phyloP scores from a whole-genome alignment of 306 rosid species.

The Fragaria nilgerrensis region DNA sequence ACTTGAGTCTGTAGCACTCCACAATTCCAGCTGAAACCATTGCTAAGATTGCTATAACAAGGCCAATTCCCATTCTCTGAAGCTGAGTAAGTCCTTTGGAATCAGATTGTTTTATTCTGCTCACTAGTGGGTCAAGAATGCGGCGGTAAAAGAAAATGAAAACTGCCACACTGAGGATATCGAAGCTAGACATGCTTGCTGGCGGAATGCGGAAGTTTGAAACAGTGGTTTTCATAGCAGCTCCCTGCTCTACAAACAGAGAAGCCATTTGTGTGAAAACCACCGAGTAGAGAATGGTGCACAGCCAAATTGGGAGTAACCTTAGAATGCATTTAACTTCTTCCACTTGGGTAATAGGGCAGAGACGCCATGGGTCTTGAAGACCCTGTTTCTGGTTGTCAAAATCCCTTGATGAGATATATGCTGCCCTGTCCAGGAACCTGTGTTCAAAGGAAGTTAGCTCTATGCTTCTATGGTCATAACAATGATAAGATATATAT shows the following conservation, averaged over 20 bases:
- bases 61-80: slow-evolving; percentile 97
- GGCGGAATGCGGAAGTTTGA: slow-evolving; percentile 79
- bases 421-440: slow-evolving; percentile 94
- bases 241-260: slow-evolving; percentile 98
- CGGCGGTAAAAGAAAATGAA: slow-evolving; percentile 89
- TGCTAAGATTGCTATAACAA: slow-evolving; percentile 84
- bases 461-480: not conserved
- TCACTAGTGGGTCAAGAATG: slow-evolving; percentile 76
- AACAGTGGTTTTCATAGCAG: slow-evolving; percentile 82
- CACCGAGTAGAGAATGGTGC: slow-evolving; percentile 95
- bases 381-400: slow-evolving; percentile 41
- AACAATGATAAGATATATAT: not conserved
- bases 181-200: slow-evolving; percentile 99
- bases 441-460: slow-evolving; percentile 33
- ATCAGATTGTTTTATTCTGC: slow-evolving; percentile 58
- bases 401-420: slow-evolving; percentile 70
- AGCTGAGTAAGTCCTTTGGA: slow-evolving; percentile 83
- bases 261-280: slow-evolving; percentile 99
- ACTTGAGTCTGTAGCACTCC: slow-evolving; percentile 79
- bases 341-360: slow-evolving; percentile 89
- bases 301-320: slow-evolving; percentile 96
- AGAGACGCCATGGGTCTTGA: slow-evolving; percentile 70
- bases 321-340: slow-evolving; percentile 95
- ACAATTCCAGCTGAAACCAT: slow-evolving; percentile 96
- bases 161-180: slow-evolving; percentile 78